These are phyloP conservation scores for Schizopora paradoxa DNA, from an alignment of 1,284 basidiomycete species.

Conservation along the genomic window DNA sequence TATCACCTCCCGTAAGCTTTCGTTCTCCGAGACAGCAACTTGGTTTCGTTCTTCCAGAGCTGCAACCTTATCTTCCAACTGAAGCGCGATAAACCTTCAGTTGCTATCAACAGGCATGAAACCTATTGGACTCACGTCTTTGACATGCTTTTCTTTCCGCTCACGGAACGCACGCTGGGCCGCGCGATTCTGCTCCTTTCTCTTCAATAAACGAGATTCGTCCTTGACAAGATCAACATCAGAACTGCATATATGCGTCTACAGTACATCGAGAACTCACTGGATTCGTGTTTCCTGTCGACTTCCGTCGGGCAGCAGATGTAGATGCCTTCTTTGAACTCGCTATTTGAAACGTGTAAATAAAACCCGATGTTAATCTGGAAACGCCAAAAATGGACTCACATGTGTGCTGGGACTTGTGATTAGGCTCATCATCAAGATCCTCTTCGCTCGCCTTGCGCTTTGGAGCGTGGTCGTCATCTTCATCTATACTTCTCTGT, in stretches of 20 bases:
- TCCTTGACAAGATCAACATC: slow-evolving; percentile 40
- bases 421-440: slow-evolving; percentile 50
- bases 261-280: slow-evolving; percentile 27
- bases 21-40: slow-evolving; percentile 60
- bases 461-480: slow-evolving; percentile 49
- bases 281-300: slow-evolving; percentile 34
- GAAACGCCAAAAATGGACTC: slow-evolving; percentile 24
- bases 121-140: slow-evolving; percentile 56
- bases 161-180: slow-evolving; percentile 83
- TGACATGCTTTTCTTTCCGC: slow-evolving; percentile 84
- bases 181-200: slow-evolving; percentile 84
- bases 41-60: slow-evolving; percentile 74
- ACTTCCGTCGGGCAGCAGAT: slow-evolving; percentile 34
- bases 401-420: slow-evolving; percentile 63
- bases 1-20: slow-evolving; percentile 73
- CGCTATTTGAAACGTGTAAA: slow-evolving; percentile 14
- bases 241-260: slow-evolving; percentile 6
- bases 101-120: slow-evolving; percentile 1
- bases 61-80: slow-evolving; percentile 82
- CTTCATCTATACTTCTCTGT: slow-evolving; percentile 31
- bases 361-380: slow-evolving; percentile 14
- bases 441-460: slow-evolving; percentile 65
- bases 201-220: slow-evolving; percentile 66
- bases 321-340: slow-evolving; percentile 27
- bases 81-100: slow-evolving; percentile 16